Evolutionary conservation across 2,329 filamentous ascomycete genomes (phyloP), one percentile per base, ranked within the genome.

Genomic region (Septoria linicola): DNA sequence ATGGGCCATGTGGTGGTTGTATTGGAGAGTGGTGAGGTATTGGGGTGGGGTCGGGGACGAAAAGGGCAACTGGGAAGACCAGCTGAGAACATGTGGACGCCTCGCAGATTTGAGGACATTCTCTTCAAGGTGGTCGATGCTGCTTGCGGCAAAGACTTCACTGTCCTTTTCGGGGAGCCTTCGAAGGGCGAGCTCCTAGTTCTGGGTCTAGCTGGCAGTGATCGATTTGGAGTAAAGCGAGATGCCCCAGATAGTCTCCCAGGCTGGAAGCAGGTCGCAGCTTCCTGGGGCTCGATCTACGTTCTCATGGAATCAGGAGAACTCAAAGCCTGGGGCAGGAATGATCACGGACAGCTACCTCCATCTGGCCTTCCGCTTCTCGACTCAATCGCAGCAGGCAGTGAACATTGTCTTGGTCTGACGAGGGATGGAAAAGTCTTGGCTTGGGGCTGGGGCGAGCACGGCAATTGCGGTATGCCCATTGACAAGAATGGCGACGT

Each of bases 391-490:
- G 87, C 88, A 2, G 81, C 87, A 39, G 93, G 93, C 0, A 96
- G 92, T 65, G 93, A 97, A 70, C 93, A 99, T 69, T 83, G 81
- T n/a, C 70, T 97, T 56, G 88, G 83, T 7, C 70, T 92, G 20
- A 83, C 87, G 8, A 75, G 79, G 16, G 44, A 58, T 54, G 82
- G 82, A 1, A 80, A 84, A 43, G 82, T 96, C 1, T 72, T 95
- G 41, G 81, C 88, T 1, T 97, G 92, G 89, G 93, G 93, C 16
- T 99, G 93, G 93, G 91, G 90, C 1, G 92, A 97, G 71, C 93
- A 99, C 72, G 93, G 93, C 1, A 99, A 99, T 68, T 99, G 93
- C 68, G 93, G 93, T 2, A 80, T 82, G 30, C 75, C 79, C 35
- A 75, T 73, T 10, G 81, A 83, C 55, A 73, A 78, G 14, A 73